Percentiles rank a stretch among this genome's conserved stretches.
Evolutionary conservation across 208 protist species (phyloP).

Genomic region (Acanthamoeba lenticulata): DNA sequence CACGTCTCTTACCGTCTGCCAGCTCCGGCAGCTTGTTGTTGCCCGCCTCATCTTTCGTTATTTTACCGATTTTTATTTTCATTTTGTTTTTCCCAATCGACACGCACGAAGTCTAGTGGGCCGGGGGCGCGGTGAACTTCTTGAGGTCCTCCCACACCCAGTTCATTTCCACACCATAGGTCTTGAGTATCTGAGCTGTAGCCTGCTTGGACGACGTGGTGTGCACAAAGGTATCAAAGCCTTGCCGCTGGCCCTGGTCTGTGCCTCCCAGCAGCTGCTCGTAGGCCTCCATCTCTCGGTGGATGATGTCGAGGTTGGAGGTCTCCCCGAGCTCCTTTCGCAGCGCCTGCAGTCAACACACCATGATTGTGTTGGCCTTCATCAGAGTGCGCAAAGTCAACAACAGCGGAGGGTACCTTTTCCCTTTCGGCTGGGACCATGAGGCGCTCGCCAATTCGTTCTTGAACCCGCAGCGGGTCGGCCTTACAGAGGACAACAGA

Average conservation of each 20-base stretch:
- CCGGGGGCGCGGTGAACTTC: conserved; percentile 1
- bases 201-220: conserved; percentile 56
- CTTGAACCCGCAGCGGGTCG: conserved; percentile 27
- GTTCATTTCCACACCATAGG: conserved; percentile 57
- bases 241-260: background rate
- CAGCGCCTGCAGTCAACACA: background rate
- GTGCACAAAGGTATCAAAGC: background rate
- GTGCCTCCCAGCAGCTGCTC: background rate
- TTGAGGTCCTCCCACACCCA: conserved; percentile 57
- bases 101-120: background rate
- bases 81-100: background rate
- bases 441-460: conserved; percentile 19
- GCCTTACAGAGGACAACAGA: conserved; percentile 29
- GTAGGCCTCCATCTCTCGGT: background rate
- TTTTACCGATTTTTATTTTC: background rate
- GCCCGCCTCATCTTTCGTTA: background rate
- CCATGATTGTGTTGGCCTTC: background rate
- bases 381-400: background rate
- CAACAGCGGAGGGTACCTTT: background rate
- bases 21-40: background rate
- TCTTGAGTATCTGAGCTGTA: conserved; percentile 40
- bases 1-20: no score
- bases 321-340: background rate
- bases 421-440: conserved; percentile 16
- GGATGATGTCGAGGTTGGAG: background rate